Conservation (phyloP, 1,139 yeast species). For the Yamadazyma atlantica region DNA sequence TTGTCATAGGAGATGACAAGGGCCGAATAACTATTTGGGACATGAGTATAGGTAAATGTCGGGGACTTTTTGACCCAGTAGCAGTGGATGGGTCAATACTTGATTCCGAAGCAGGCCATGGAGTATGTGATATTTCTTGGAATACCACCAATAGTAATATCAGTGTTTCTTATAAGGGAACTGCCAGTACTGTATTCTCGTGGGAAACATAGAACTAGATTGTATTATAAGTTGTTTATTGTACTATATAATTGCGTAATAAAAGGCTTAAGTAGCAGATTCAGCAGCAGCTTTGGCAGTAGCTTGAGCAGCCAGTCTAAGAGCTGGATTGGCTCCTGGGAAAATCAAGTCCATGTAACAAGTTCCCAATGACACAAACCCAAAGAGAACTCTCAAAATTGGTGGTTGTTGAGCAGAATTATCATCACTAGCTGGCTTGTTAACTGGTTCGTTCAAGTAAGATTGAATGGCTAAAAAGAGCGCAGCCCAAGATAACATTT, state of each 20-base stretch:
- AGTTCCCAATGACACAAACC: slow-evolving; percentile 45
- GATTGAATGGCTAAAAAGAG: slow-evolving; percentile 52
- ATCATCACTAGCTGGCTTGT: slow-evolving; percentile 26
- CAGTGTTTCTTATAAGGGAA: slow-evolving; percentile 43
- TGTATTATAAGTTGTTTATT: slow-evolving; percentile 5
- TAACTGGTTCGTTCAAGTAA: slow-evolving; percentile 48
- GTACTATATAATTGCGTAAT: slow-evolving; percentile 1
- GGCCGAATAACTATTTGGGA: slow-evolving; percentile 61
- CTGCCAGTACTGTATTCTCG: slow-evolving; percentile 37
- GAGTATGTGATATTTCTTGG: slow-evolving; percentile 48
- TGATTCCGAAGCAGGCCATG: slow-evolving; percentile 20
- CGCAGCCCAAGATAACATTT: slow-evolving; percentile 57
- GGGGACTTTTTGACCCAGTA: slow-evolving; percentile 6
- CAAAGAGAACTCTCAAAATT: slow-evolving; percentile 44
- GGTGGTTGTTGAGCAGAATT: slow-evolving; percentile 36
- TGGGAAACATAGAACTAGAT: slow-evolving; percentile 6
- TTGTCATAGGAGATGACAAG: slow-evolving; percentile 65
- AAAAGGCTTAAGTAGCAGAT: neutral
- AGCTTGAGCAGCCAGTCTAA: slow-evolving; percentile 17
- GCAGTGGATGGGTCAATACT: slow-evolving; percentile 5
- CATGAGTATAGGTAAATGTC: slow-evolving; percentile 10
- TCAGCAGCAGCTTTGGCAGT: slow-evolving; percentile 21
- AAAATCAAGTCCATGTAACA: slow-evolving; percentile 54
- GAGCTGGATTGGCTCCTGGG: slow-evolving; percentile 34
- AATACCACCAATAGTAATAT: slow-evolving; percentile 31